Conservation (phyloP, 2,329 filamentous ascomycete genomes). For the Paramyrothecium sp. region DNA sequence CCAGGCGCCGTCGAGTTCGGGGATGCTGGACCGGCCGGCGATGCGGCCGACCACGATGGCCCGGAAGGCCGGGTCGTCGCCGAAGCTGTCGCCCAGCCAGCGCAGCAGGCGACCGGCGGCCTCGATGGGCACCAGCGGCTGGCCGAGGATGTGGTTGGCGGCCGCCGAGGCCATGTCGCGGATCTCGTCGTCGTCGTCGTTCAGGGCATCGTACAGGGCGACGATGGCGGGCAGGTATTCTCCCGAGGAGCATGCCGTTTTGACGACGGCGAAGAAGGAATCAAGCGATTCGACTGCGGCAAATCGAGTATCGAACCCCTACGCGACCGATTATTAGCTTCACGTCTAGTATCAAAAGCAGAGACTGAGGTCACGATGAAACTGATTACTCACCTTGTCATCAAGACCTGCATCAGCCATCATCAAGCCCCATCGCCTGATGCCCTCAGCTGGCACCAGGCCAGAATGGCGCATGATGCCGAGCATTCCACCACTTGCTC, state of each 20-base stretch:
- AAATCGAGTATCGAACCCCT: slow-evolving; percentile 65
- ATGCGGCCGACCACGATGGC: slow-evolving; percentile 41
- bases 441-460: slow-evolving; percentile 10
- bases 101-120: slow-evolving; percentile 43
- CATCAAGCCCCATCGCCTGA: slow-evolving; percentile 47
- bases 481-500: slow-evolving; percentile 44
- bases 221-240: slow-evolving; percentile 57
- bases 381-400: slow-evolving; percentile 41
- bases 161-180: slow-evolving; percentile 61
- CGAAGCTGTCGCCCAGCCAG: slow-evolving; percentile 38
- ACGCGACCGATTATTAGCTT: background rate
- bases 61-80: slow-evolving; percentile 32
- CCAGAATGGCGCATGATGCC: slow-evolving; percentile 27
- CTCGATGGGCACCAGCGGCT: slow-evolving; percentile 44
- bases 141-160: slow-evolving; percentile 43
- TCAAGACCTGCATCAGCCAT: slow-evolving; percentile 46
- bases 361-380: background rate
- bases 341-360: background rate
- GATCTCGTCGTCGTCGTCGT: slow-evolving; percentile 91
- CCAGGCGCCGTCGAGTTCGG: slow-evolving; percentile 10
- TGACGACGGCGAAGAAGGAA: slow-evolving; percentile 41
- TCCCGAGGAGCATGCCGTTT: slow-evolving; percentile 17
- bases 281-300: slow-evolving; percentile 56
- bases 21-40: slow-evolving; percentile 19
- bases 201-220: slow-evolving; percentile 71